Conservation (phyloP, 768 basidiomycete species). For the Serpula lacrymans region DNA sequence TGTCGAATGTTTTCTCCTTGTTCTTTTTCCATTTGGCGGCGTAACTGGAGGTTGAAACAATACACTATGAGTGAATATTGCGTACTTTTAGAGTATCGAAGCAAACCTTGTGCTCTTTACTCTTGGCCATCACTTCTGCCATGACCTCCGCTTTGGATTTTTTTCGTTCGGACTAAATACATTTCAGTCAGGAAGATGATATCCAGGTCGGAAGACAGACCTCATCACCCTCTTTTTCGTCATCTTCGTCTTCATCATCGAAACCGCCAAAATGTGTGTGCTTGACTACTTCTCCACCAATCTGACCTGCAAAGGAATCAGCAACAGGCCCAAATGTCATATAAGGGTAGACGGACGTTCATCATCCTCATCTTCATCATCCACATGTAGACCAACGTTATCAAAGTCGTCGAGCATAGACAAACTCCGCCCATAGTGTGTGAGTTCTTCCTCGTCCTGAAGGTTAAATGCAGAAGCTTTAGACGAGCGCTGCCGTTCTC, state of each 20-base stretch:
- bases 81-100: background rate
- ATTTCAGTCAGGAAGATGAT: constrained; percentile 2
- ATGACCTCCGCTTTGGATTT: constrained; percentile 95
- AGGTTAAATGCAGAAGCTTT: constrained; percentile 83
- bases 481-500: constrained; percentile 77
- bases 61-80: constrained; percentile 2
- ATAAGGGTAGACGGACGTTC: constrained; percentile 31
- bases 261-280: constrained; percentile 86
- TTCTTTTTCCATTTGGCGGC: constrained; percentile 85
- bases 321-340: background rate
- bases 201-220: constrained; percentile 29
- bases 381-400: constrained; percentile 50
- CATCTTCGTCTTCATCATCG: constrained; percentile 59
- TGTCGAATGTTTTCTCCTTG: constrained; percentile 82
- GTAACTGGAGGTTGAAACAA: constrained; percentile 47
- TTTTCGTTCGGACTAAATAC: constrained; percentile 70
- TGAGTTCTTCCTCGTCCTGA: constrained; percentile 88
- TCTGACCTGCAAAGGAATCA: constrained; percentile 46
- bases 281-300: constrained; percentile 64
- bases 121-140: constrained; percentile 96
- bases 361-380: constrained; percentile 56
- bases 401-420: constrained; percentile 86
- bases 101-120: constrained; percentile 89
- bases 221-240: constrained; percentile 47
- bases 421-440: constrained; percentile 87